Evolutionary conservation across 2,329 filamentous ascomycete species (phyloP).

Genomic region (Cytospora chrysosperma): DNA sequence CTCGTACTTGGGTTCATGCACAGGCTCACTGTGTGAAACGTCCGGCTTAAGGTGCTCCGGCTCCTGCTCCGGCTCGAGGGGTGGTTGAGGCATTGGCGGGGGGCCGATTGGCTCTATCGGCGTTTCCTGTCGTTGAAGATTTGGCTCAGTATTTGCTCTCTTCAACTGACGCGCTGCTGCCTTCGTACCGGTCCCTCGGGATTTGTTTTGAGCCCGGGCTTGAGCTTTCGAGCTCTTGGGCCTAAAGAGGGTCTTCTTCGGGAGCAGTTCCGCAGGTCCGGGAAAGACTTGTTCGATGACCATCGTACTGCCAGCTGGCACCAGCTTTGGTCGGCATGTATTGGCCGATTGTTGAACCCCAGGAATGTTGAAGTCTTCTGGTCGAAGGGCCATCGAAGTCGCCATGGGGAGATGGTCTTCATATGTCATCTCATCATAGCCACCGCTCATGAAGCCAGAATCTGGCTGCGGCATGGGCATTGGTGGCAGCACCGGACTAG

Average conservation of each 20-base stretch:
- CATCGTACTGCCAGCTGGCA: slow-evolving; percentile 12
- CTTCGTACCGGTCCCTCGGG: slow-evolving; percentile 22
- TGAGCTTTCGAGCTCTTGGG: slow-evolving; percentile 27
- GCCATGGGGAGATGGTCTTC: slow-evolving; percentile 51
- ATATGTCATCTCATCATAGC: slow-evolving; percentile 66
- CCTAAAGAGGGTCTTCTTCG: slow-evolving; percentile 44
- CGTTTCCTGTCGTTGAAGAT: slow-evolving; percentile 22
- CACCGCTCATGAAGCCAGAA: slow-evolving; percentile 84
- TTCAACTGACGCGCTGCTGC: slow-evolving; percentile 23
- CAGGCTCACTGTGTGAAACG: not conserved
- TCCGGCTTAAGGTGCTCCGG: not conserved
- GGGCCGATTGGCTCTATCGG: slow-evolving; percentile 6
- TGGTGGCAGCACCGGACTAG: slow-evolving; percentile 73
- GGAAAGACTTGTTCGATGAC: slow-evolving; percentile 43
- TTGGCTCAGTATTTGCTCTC: slow-evolving; percentile 26
- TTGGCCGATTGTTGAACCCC: slow-evolving; percentile 11
- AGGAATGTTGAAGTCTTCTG: slow-evolving; percentile 7
- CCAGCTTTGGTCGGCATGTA: slow-evolving; percentile 3
- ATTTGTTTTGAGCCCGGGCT: slow-evolving; percentile 10
- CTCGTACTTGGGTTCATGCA: not conserved
- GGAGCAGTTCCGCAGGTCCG: slow-evolving; percentile 44
- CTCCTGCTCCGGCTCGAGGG: not conserved
- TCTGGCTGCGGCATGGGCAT: slow-evolving; percentile 64
- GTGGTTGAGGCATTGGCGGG: slow-evolving; percentile 16
- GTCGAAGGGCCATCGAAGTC: slow-evolving; percentile 33